Base-by-base conservation (phyloP, 2,329 filamentous ascomycete species). In the Ceratocystis variospora region DNA sequence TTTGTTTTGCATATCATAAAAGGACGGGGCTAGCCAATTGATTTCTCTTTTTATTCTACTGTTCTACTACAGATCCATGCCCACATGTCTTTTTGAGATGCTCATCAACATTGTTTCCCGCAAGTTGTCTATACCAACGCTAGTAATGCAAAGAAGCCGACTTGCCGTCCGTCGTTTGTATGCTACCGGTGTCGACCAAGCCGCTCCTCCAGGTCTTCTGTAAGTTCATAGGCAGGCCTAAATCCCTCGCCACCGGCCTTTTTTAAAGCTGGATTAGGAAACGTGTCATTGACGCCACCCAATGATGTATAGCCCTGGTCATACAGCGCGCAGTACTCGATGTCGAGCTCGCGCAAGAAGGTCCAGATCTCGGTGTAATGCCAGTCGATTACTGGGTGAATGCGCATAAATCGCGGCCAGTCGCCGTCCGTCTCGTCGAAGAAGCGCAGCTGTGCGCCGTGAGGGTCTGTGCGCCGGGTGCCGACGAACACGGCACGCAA, bases 301-400 rank as follows among this genome's bases (percentile, higher is more conserved):
- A 99, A 79, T 69, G 88, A 93, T 2, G 94, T 96, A 76, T 94
- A 96, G 8, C 93, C 93, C 70, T 74, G 72, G 74, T 96, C 90
- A 75, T 99, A 99, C 31, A 99, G 79, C 10, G 80, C 77, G 75
- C 94, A 97, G 73, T 96, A 99, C 4, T 87, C 85, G 33, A 97
- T 85, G 1, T 84, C 81, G 37, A 97, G 77, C 72, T 88, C 85
- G 37, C 87, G 83, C 69, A 95, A 88, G 73, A 95, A 94, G 55
- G 86, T 84, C 94, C 94, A 97, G 65, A 97, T 93, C 75, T 97
- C 93, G 10, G 85, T 83, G 75, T 96, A 96, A 74, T 94, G 90
- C 94, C 94, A 99, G 76, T 99, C 94, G 73, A 99, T 92, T 8
- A 99, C 89, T 0, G 94, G 93, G 75, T 99, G 91, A 68, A 97